phyloP scores from a whole-genome alignment of 768 basidiomycete genomes.

The Pleurotus citrinopileatus region DNA sequence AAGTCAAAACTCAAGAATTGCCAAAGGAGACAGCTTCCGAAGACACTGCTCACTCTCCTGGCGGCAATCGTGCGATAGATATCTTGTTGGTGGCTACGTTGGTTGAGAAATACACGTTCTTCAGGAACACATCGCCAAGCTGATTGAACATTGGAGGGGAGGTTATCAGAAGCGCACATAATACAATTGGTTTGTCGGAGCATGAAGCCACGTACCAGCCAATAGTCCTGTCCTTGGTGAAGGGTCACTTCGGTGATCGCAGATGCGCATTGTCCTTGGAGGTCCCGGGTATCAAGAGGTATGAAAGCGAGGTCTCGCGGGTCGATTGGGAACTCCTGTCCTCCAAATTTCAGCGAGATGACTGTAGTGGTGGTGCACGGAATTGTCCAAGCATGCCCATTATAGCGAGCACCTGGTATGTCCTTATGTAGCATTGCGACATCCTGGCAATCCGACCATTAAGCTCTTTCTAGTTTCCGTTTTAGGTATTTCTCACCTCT shows the following conservation, averaged over 20 bases:
- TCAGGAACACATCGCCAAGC: constrained; percentile 20
- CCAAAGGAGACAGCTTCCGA: not conserved
- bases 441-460: constrained; percentile 31
- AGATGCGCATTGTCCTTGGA: constrained; percentile 53
- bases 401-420: constrained; percentile 53
- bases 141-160: not conserved
- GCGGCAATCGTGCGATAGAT: constrained; percentile 5
- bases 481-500: constrained; percentile 4
- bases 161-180: not conserved
- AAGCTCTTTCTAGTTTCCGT: constrained; percentile 7
- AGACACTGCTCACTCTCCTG: not conserved
- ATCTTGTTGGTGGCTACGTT: constrained; percentile 14
- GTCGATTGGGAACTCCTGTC: constrained; percentile 53
- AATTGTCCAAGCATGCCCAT: constrained; percentile 53
- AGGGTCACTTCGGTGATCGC: constrained; percentile 56
- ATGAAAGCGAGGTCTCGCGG: constrained; percentile 54
- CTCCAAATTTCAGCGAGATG: constrained; percentile 59
- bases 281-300: constrained; percentile 45
- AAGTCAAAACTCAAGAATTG: no score
- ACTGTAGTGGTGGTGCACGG: constrained; percentile 59
- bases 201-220: constrained; percentile 45
- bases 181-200: not conserved
- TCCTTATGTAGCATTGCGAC: constrained; percentile 50
- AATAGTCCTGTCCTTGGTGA: constrained; percentile 42
- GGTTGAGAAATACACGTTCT: constrained; percentile 18